Base-by-base conservation (phyloP, 768 basidiomycete genomes). In the Trichaptum fuscoviolaceum region DNA sequence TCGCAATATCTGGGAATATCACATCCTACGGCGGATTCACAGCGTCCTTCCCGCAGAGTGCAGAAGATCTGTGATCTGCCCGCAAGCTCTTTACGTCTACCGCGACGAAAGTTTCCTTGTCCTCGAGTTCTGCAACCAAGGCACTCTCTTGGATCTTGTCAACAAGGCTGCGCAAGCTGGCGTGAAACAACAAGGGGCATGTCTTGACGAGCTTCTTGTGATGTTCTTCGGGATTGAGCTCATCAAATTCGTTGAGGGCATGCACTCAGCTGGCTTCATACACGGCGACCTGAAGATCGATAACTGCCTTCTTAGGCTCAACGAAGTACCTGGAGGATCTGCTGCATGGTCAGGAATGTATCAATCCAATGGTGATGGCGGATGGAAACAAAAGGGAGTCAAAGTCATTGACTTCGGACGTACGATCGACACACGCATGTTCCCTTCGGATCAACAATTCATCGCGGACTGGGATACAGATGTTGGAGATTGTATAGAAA, bases 281-380 rank as follows among this genome's bases (percentile, higher is more conserved):
- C 97, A 99, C 72, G 96, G 97, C 35, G 97, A 99, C 78, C 84
- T 99, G 69, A 99, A 99, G 81, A 97, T 99, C 75, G 97, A 99
- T 79, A 99, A 99, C 78, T 97, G 96, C 75, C 84, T 99, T n/a
- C 81, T 99, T 9, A 88, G 97, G 5, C 83, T 99, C 59, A 91
- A 94, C 69, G 91, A 93, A 63, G 87, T 91, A 4, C 88, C 89
- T 1, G 88, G 88, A 2, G 87, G 88, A 0, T 76, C 83, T 0
- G 81, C 88, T 0, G 82, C 85, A 0, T 94, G 96, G 89, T 84
- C 87, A 0, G 78, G 84, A 63, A 77, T 81, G n/a, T 99, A 98
- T 79, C 85, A 89, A 66, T 86, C 90, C 0, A 78, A 81, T 0
- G 96, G 96, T 20, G 86, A 85, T 18, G 85, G 85, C 26, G 96